Conservation (phyloP, 169 alveolate genomes). For the Ophryocystis elektroscirrha region DNA sequence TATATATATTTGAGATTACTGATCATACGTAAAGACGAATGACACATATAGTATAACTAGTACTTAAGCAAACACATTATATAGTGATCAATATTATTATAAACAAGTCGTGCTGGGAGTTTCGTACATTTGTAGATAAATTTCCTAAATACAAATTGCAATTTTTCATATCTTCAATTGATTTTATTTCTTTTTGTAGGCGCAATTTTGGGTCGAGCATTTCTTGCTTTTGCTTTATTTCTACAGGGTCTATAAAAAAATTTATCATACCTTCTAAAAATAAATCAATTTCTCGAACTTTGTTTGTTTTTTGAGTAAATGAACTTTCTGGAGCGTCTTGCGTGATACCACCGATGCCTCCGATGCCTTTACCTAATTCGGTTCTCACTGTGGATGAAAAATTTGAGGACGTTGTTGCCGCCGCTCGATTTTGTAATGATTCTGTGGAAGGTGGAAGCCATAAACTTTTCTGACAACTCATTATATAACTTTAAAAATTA, state of each 20-base stretch:
- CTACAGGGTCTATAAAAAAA: background rate
- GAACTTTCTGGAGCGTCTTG: constrained; percentile 9
- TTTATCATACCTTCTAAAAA: constrained; percentile 31
- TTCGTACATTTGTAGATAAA: constrained; percentile 35
- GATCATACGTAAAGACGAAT: background rate
- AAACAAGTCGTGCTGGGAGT: background rate
- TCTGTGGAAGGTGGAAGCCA: too few species aligned
- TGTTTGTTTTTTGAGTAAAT: constrained; percentile 10
- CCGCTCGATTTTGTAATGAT: too few species aligned
- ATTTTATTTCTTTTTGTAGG: constrained; percentile 11
- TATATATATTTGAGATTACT: background rate
- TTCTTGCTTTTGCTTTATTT: constrained; percentile 7
- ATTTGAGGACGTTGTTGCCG: background rate
- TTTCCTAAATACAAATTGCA: constrained; percentile 45
- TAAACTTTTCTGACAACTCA: too few species aligned
- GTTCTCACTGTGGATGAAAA: constrained; percentile 1
- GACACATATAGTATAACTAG: background rate
- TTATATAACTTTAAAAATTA: too few species aligned
- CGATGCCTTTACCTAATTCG: constrained; percentile 7
- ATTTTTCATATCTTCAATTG: constrained; percentile 28
- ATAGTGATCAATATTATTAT: background rate
- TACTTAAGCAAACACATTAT: background rate
- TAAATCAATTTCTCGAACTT: constrained; percentile 35
- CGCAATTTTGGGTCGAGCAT: constrained; percentile 15
- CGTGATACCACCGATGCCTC: constrained; percentile 3